These are phyloP conservation scores for Insectozyma bohioensis DNA, from an alignment of 1,139 yeast species.

Conservation along the genomic window DNA sequence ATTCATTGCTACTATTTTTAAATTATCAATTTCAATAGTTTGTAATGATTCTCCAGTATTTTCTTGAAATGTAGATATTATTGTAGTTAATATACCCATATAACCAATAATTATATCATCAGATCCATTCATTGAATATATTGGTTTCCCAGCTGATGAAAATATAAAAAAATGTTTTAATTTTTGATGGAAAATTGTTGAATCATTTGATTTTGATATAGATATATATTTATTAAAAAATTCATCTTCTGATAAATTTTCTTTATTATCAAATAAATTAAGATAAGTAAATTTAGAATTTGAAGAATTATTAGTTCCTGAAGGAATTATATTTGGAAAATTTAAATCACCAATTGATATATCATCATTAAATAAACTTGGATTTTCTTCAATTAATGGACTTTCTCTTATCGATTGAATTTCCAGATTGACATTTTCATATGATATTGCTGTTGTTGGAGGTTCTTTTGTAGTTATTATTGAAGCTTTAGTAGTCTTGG, in stretches of 20 bases:
- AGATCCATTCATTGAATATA: conserved; percentile 76
- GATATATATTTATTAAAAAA: conserved; percentile 19
- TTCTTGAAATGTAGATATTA: conserved; percentile 59
- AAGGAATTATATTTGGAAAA: neutral
- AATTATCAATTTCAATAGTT: conserved; percentile 26
- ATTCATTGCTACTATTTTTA: conserved; percentile 60
- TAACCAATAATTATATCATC: conserved; percentile 72
- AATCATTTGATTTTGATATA: conserved; percentile 24
- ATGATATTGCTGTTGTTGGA: conserved; percentile 12
- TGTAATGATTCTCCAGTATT: conserved; percentile 32
- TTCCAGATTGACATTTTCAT: conserved; percentile 13
- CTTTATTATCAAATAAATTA: conserved; percentile 8
- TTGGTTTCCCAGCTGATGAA: conserved; percentile 93
- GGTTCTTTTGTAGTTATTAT: conserved; percentile 2
- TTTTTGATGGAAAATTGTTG: conserved; percentile 38
- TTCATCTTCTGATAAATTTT: conserved; percentile 9
- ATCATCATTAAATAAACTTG: conserved; percentile 1
- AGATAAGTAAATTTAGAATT: conserved; percentile 11
- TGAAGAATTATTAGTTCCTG: neutral
- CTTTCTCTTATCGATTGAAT: conserved; percentile 8
- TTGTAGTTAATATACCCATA: conserved; percentile 71
- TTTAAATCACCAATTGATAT: conserved; percentile 1
- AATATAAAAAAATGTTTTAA: conserved; percentile 75
- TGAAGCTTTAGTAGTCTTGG: conserved; percentile 4
- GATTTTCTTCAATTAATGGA: conserved; percentile 4